Percentiles rank a stretch among this genome's conserved stretches.
phyloP scores from a whole-genome alignment of 805 yeast species.

The Myxozyma sirexii region DNA sequence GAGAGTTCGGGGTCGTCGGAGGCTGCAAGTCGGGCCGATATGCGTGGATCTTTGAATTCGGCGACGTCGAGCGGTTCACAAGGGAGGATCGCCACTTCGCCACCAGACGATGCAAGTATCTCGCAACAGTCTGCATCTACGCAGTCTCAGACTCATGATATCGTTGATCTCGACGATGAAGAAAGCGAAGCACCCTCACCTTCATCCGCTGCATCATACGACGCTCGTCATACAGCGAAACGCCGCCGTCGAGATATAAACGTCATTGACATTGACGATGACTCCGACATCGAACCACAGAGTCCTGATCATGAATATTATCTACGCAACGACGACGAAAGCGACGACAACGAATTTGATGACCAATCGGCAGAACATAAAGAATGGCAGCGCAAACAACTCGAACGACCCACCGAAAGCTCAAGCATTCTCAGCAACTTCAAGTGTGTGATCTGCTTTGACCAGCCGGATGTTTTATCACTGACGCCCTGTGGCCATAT shows the following conservation, averaged over 20 bases:
- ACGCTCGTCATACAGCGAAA: too few relatives aligned
- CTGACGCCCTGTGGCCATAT: slow-evolving; percentile 45
- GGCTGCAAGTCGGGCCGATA: too few relatives aligned
- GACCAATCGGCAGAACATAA: slow-evolving; percentile 18
- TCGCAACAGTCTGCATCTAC: not conserved
- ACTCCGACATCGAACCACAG: slow-evolving; percentile 8
- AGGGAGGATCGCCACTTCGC: not conserved
- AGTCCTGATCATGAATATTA: not conserved
- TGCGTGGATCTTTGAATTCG: too few relatives aligned
- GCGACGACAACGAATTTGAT: slow-evolving; percentile 3
- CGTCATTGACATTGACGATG: slow-evolving; percentile 20
- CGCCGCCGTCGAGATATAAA: too few relatives aligned
- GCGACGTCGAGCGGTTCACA: too few relatives aligned
- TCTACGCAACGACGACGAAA: slow-evolving; percentile 5
- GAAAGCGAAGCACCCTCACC: not conserved
- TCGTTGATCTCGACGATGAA: not conserved
- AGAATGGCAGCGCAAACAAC: slow-evolving; percentile 1
- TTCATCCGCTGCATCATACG: not conserved
- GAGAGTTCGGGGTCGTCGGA: too few relatives aligned
- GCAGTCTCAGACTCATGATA: not conserved
- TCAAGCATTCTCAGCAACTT: slow-evolving; percentile 29
- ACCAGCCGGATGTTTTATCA: slow-evolving; percentile 40
- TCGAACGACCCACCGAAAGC: slow-evolving; percentile 24
- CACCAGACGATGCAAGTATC: too few relatives aligned
- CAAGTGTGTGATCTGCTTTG: slow-evolving; percentile 45